These are phyloP conservation scores for Croton setiger DNA, from an alignment of 441 rosid genomes.

Conservation along the genomic window DNA sequence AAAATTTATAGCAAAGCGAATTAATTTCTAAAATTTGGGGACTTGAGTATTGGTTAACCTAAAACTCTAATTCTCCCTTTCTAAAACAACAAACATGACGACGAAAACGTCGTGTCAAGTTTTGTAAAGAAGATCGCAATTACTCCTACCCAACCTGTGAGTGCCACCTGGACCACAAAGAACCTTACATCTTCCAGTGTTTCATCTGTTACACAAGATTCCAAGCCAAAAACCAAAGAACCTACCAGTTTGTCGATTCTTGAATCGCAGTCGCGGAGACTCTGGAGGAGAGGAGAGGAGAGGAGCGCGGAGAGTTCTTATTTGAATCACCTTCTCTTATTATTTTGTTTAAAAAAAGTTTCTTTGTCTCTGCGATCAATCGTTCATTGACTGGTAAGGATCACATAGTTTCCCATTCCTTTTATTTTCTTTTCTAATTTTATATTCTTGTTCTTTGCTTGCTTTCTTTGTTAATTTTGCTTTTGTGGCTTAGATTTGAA, in stretches of 20 bases:
- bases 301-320: constrained; percentile 1
- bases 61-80: too few species aligned
- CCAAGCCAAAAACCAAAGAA: constrained; percentile 2
- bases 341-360: background rate
- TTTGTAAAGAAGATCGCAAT: background rate
- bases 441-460: background rate
- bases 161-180: constrained; percentile 8
- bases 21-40: too few species aligned
- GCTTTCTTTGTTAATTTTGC: background rate
- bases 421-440: background rate
- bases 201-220: background rate
- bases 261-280: background rate
- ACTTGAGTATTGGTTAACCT: too few species aligned
- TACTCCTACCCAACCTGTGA: background rate
- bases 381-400: constrained; percentile 1
- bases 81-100: background rate
- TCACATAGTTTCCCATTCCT: background rate
- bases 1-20: too few species aligned
- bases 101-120: background rate
- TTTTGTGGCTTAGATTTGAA: background rate
- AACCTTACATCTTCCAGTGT: too few species aligned
- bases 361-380: background rate
- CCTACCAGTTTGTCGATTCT: constrained; percentile 7
- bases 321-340: background rate
- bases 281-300: background rate